These are phyloP conservation scores for Fusarium cicatricum DNA, from an alignment of 2,329 filamentous ascomycete genomes.

Conservation along the genomic window DNA sequence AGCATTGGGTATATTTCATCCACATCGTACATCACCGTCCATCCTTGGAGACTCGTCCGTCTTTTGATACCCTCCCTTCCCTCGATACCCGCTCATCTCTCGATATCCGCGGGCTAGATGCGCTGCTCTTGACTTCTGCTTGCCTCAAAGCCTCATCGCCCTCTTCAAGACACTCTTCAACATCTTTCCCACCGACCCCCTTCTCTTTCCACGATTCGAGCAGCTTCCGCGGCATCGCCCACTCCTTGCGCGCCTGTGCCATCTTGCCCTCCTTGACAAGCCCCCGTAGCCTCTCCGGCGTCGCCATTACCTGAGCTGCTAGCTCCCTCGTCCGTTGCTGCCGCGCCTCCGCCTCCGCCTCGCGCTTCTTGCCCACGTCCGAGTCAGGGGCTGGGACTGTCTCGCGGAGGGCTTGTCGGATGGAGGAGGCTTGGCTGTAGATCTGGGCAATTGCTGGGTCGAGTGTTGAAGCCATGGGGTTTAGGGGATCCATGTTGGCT, in stretches of 20 bases:
- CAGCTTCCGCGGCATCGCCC: constrained; percentile 62
- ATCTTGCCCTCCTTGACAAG: constrained; percentile 67
- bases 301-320: constrained; percentile 68
- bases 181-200: constrained; percentile 63
- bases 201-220: constrained; percentile 63
- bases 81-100: constrained; percentile 30
- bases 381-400: constrained; percentile 58
- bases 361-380: constrained; percentile 46
- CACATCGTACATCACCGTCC: constrained; percentile 15
- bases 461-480: constrained; percentile 76
- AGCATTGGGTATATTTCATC: constrained; percentile 36
- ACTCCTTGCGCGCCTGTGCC: constrained; percentile 67
- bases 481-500: constrained; percentile 80
- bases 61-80: constrained; percentile 22
- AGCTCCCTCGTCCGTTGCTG: constrained; percentile 60
- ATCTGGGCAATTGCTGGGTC: constrained; percentile 79
- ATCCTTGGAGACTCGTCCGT: constrained; percentile 19
- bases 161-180: constrained; percentile 61
- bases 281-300: constrained; percentile 65
- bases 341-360: constrained; percentile 44
- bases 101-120: constrained; percentile 33
- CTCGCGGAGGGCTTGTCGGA: constrained; percentile 60
- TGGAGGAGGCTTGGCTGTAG: constrained; percentile 66
- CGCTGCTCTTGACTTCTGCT: constrained; percentile 22
- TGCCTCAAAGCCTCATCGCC: constrained; percentile 59